phyloP scores from a whole-genome alignment of 164 flowering plant species.

The Stephania yunnanensis region DNA sequence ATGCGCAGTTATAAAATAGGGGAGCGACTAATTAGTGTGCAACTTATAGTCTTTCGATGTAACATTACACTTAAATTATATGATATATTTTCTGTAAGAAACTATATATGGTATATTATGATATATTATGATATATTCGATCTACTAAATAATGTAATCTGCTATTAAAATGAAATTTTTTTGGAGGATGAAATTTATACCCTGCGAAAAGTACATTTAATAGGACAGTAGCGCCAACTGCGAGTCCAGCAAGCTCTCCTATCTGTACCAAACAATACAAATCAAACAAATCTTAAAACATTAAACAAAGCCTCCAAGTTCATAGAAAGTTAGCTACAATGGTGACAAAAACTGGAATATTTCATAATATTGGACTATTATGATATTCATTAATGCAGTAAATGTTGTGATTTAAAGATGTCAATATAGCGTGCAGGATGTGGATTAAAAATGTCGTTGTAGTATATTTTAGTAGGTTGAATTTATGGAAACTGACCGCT shows the following conservation, averaged over 20 bases:
- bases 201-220: conserved; percentile 72
- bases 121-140: too few relatives aligned
- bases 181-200: conserved; percentile 21
- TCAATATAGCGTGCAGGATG: too few relatives aligned
- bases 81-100: too few relatives aligned
- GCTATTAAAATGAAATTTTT: background rate
- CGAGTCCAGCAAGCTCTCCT: conserved; percentile 85
- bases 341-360: background rate
- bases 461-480: background rate
- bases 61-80: too few relatives aligned
- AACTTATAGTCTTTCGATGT: too few relatives aligned
- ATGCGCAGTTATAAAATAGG: too few relatives aligned
- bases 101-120: too few relatives aligned
- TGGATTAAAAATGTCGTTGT: too few relatives aligned
- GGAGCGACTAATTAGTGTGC: too few relatives aligned
- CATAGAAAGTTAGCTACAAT: background rate
- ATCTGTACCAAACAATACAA: conserved; percentile 41
- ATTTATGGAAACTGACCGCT: conserved; percentile 40
- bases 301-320: background rate
- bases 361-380: background rate
- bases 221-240: conserved; percentile 69
- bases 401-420: too few relatives aligned
- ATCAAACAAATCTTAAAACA: background rate
- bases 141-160: too few relatives aligned
- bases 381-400: too few relatives aligned